phyloP scores from a whole-genome alignment of 495 filamentous ascomycete genomes.

The Talaromyces wortmannii region DNA sequence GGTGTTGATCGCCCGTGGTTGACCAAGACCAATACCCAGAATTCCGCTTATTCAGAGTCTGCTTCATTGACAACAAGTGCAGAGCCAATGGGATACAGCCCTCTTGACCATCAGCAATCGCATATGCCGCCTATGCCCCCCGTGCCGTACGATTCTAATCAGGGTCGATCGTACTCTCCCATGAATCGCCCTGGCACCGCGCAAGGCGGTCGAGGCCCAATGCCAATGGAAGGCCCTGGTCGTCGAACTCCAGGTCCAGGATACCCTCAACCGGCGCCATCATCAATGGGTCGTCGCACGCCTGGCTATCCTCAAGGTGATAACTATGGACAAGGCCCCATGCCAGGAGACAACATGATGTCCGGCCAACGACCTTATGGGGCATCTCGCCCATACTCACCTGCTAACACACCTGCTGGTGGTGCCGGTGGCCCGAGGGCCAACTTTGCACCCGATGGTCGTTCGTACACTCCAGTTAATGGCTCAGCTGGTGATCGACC shows the following conservation, averaged over 20 bases:
- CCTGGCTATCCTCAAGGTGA: conserved; percentile 7
- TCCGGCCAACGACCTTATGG: too few relatives aligned
- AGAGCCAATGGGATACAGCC: conserved; percentile 51
- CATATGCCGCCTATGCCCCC: conserved; percentile 20
- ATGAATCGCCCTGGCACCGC: conserved; percentile 8
- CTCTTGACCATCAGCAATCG: conserved; percentile 23
- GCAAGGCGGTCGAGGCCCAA: background rate
- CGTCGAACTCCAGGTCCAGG: conserved; percentile 6
- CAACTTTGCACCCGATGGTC: background rate
- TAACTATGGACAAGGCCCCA: background rate
- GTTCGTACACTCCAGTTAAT: conserved; percentile 6
- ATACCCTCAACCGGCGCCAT: conserved; percentile 4
- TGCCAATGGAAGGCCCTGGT: background rate
- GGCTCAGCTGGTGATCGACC: background rate
- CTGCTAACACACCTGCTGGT: too few relatives aligned
- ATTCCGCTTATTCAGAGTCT: conserved; percentile 28
- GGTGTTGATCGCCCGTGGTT: conserved; percentile 21
- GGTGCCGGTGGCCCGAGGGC: too few relatives aligned
- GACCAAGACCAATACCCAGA: conserved; percentile 34
- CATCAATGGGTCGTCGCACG: conserved; percentile 7
- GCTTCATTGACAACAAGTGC: conserved; percentile 52
- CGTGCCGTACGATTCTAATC: conserved; percentile 11
- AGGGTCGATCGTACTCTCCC: conserved; percentile 11
- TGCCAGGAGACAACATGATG: too few relatives aligned
- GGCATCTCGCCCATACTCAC: too few relatives aligned